Conservation (phyloP, 495 filamentous ascomycete species). For the Aspergillus cristatus region DNA sequence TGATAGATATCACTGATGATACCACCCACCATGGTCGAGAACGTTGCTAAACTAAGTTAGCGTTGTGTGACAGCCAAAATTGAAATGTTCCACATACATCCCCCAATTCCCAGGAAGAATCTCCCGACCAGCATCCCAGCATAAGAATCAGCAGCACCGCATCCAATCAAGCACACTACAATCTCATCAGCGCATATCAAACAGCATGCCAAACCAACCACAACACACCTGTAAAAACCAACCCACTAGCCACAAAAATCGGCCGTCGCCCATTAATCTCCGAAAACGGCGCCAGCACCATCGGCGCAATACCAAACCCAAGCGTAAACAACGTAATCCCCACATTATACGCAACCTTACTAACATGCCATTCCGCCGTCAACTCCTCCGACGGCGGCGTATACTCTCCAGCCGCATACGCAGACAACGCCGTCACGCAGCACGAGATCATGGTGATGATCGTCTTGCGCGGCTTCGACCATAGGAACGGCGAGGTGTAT, state of each 20-base stretch:
- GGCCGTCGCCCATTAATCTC: slow-evolving; percentile 70
- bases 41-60: too few species aligned
- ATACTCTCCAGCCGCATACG: slow-evolving; percentile 68
- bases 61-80: too few species aligned
- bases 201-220: too few species aligned
- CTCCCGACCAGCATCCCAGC: slow-evolving; percentile 61
- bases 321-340: slow-evolving; percentile 71
- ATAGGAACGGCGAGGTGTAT: slow-evolving; percentile 56
- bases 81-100: slow-evolving; percentile 20
- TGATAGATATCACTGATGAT: slow-evolving; percentile 71
- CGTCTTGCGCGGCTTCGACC: slow-evolving; percentile 52
- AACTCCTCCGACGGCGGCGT: slow-evolving; percentile 52
- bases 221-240: slow-evolving; percentile 42
- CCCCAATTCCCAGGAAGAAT: slow-evolving; percentile 57
- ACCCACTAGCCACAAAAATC: slow-evolving; percentile 58
- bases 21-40: slow-evolving; percentile 74
- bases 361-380: slow-evolving; percentile 45
- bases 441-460: slow-evolving; percentile 58
- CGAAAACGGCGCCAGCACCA: slow-evolving; percentile 74
- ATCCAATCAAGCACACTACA: slow-evolving; percentile 57
- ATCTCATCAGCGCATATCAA: slow-evolving; percentile 3
- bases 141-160: slow-evolving; percentile 52
- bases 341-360: slow-evolving; percentile 48
- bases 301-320: slow-evolving; percentile 71
- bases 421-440: slow-evolving; percentile 59